Evolutionary conservation across 1,284 basidiomycete species (phyloP).

Genomic region (Cryptococcus sp.): DNA sequence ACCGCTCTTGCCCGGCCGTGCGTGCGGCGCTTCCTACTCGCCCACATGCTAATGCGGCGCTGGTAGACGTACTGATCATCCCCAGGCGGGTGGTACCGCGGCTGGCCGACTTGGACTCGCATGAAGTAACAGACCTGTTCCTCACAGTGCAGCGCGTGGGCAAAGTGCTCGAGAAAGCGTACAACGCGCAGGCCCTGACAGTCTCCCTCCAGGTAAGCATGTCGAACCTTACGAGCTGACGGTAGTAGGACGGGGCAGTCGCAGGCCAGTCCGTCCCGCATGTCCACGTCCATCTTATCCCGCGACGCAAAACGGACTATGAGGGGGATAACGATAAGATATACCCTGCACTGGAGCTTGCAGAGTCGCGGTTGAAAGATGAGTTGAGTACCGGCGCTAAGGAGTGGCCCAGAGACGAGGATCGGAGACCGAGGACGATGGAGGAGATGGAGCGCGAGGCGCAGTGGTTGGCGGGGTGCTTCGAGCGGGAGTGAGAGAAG

Average conservation of each 20-base stretch:
- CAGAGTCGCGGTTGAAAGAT: conserved; percentile 56
- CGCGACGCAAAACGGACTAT: conserved; percentile 66
- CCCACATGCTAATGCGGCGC: conserved; percentile 3
- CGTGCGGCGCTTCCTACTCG: conserved; percentile 48
- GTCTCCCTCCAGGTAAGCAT: conserved; percentile 73
- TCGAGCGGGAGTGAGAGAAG: conserved; percentile 28
- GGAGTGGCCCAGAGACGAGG: conserved; percentile 64
- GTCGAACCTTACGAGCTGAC: not conserved
- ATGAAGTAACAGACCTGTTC: conserved; percentile 78
- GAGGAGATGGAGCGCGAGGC: conserved; percentile 79
- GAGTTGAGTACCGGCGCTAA: conserved; percentile 54
- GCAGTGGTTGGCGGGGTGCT: conserved; percentile 63
- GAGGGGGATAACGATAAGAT: conserved; percentile 68
- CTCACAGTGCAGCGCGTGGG: conserved; percentile 63
- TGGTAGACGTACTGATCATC: conserved; percentile 80
- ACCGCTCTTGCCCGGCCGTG: conserved; percentile 88
- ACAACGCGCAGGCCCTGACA: conserved; percentile 63
- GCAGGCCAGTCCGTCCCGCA: conserved; percentile 86
- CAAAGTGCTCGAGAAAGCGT: conserved; percentile 52
- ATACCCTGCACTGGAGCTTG: conserved; percentile 72
- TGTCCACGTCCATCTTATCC: conserved; percentile 86
- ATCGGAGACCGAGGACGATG: conserved; percentile 64
- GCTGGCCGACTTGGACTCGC: conserved; percentile 67
- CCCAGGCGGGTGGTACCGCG: conserved; percentile 75
- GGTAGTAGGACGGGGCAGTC: conserved; percentile 72